Percentiles rank a stretch among this genome's conserved stretches.
These are phyloP conservation scores for Mallotus repandus DNA, from an alignment of 441 rosid genomes.

Conservation along the genomic window DNA sequence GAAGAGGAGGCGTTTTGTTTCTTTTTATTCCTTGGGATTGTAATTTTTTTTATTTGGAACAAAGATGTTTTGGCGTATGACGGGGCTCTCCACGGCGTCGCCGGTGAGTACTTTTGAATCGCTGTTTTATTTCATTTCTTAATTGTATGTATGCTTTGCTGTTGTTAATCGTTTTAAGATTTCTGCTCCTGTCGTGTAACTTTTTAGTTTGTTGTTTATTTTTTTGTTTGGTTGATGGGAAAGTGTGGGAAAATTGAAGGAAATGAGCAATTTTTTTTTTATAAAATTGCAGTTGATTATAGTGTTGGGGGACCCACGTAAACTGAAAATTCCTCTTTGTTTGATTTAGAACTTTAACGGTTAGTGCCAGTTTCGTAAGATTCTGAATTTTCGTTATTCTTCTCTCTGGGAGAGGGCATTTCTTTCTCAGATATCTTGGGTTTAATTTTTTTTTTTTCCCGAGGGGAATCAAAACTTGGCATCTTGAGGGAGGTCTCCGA, in stretches of 20 bases:
- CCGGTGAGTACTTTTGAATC: slow-evolving; percentile 53
- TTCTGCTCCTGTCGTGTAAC: neutral
- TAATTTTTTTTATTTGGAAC: slow-evolving; percentile 15
- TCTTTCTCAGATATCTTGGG: neutral
- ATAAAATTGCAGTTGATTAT: slow-evolving; percentile 2
- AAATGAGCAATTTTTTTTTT: neutral
- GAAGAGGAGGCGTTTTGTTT: neutral
- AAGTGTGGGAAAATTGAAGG: slow-evolving; percentile 3
- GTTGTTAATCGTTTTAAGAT: neutral
- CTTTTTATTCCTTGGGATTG: no score
- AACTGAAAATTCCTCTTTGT: slow-evolving; percentile 7
- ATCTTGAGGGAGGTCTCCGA: neutral
- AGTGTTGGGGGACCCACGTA: neutral
- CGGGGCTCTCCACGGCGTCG: slow-evolving; percentile 88
- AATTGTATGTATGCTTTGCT: neutral
- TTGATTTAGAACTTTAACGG: slow-evolving; percentile 3
- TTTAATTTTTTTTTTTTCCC: no score
- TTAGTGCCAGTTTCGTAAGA: neutral
- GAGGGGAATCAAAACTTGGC: neutral
- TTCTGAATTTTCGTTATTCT: no score
- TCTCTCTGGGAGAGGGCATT: neutral
- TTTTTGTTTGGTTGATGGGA: neutral
- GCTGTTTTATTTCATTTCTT: neutral
- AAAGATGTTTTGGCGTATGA: slow-evolving; percentile 98
- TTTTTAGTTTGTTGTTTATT: no score